Conservation (phyloP, 2,329 filamentous ascomycete genomes). For the Chaetomiaceae sp. region DNA sequence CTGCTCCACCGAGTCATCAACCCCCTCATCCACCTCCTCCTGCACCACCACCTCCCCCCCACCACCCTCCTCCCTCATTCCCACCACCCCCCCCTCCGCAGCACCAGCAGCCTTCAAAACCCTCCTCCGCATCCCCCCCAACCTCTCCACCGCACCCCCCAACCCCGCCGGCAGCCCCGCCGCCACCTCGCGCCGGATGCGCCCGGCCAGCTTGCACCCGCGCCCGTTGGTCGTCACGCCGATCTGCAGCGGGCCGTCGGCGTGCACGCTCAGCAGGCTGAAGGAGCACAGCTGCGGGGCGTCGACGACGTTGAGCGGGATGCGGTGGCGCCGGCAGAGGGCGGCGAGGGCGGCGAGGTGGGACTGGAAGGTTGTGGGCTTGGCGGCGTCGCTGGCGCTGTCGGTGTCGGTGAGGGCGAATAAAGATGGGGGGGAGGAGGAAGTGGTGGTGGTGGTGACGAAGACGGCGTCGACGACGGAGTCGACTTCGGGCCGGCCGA, state of each 20-base stretch:
- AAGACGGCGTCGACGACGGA: conserved; percentile 86
- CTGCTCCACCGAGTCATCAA: conserved; percentile 65
- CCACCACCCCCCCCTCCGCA: conserved; percentile 38
- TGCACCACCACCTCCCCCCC: conserved; percentile 37
- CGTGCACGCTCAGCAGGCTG: conserved; percentile 79
- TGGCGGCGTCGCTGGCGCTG: conserved; percentile 23
- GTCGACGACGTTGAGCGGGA: conserved; percentile 91
- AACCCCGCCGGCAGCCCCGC: conserved; percentile 69
- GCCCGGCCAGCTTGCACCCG: conserved; percentile 86
- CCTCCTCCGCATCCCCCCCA: conserved; percentile 65
- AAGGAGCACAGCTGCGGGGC: conserved; percentile 82
- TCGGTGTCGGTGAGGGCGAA: neutral
- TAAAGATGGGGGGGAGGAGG: conserved; percentile 36
- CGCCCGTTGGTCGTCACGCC: conserved; percentile 93
- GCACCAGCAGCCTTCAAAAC: conserved; percentile 58
- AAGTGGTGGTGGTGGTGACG: conserved; percentile 65
- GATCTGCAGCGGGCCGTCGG: conserved; percentile 86
- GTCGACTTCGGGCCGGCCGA: conserved; percentile 76
- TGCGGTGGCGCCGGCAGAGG: conserved; percentile 70
- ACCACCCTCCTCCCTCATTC: conserved; percentile 31
- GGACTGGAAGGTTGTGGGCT: no score
- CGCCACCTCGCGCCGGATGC: conserved; percentile 83
- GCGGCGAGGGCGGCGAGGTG: conserved; percentile 37
- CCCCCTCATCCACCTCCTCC: conserved; percentile 31
- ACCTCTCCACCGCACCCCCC: conserved; percentile 66